Conservation (phyloP, 495 filamentous ascomycete genomes). For the Penicillium lividum region DNA sequence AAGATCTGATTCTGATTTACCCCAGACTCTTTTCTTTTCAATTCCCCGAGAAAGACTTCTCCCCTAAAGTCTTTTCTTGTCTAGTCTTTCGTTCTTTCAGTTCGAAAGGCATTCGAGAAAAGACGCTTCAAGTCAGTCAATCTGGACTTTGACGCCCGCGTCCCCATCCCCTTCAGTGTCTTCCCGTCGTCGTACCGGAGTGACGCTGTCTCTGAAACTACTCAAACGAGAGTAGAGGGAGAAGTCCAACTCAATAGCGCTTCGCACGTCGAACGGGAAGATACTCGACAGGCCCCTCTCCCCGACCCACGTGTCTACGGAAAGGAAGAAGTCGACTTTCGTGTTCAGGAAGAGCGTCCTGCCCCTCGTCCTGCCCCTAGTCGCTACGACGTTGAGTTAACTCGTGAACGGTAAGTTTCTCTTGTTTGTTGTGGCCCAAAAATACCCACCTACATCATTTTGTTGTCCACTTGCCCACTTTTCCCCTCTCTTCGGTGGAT, state of each 20-base stretch:
- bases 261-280: slow-evolving; percentile 91
- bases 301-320: slow-evolving; percentile 66
- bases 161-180: slow-evolving; percentile 99
- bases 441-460: slow-evolving; percentile 1
- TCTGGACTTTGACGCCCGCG: slow-evolving; percentile 99
- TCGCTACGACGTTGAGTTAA: slow-evolving; percentile 51
- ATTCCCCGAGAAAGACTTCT: slow-evolving; percentile 44
- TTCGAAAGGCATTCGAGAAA: slow-evolving; percentile 95
- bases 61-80: slow-evolving; percentile 76
- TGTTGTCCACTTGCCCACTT: background rate
- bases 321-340: slow-evolving; percentile 80
- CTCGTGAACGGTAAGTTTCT: slow-evolving; percentile 54
- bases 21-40: slow-evolving; percentile 16
- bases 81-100: slow-evolving; percentile 80
- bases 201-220: slow-evolving; percentile 81
- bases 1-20: slow-evolving; percentile 22
- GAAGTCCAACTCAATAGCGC: slow-evolving; percentile 78
- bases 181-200: slow-evolving; percentile 97
- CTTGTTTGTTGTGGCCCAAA: background rate
- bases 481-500: background rate
- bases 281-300: slow-evolving; percentile 68
- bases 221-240: slow-evolving; percentile 82
- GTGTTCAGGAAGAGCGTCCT: slow-evolving; percentile 59
- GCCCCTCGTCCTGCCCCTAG: background rate
- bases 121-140: slow-evolving; percentile 84